Percentiles rank a stretch among this genome's conserved stretches.
Conservation (phyloP, 352 stramenopile genomes). For the Globisporangium radiosum region DNA sequence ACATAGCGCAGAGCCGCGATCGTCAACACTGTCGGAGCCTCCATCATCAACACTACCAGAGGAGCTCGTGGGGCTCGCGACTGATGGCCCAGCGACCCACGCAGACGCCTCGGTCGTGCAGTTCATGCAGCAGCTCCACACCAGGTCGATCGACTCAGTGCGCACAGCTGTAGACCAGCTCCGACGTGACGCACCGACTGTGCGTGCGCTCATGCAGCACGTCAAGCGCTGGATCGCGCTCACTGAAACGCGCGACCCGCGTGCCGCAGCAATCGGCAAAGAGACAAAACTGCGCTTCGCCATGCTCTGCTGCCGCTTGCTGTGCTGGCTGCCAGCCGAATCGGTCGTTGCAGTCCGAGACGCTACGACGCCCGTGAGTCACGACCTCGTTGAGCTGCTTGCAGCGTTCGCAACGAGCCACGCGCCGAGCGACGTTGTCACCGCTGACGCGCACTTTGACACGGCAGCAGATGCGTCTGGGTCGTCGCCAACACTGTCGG, state of each 20-base stretch:
- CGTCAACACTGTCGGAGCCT: neutral
- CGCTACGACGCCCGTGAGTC: constrained; percentile 2
- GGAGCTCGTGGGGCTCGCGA: neutral
- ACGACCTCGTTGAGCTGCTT: constrained; percentile 1
- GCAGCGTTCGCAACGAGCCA: constrained; percentile 3
- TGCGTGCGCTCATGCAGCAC: constrained; percentile 27
- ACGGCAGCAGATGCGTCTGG: too few relatives aligned
- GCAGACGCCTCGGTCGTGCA: constrained; percentile 21
- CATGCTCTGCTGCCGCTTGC: constrained; percentile 30
- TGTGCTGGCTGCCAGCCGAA: constrained; percentile 39
- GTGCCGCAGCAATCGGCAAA: constrained; percentile 21
- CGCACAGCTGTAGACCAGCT: constrained; percentile 18
- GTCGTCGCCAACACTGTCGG: too few relatives aligned
- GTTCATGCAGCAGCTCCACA: constrained; percentile 24
- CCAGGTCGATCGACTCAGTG: constrained; percentile 18
- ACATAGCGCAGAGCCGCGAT: neutral
- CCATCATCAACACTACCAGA: neutral
- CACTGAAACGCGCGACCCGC: constrained; percentile 19
- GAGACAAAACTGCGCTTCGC: constrained; percentile 34
- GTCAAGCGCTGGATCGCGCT: constrained; percentile 33
- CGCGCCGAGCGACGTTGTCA: neutral
- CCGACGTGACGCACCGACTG: constrained; percentile 9
- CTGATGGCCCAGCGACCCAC: constrained; percentile 16
- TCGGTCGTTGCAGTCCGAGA: constrained; percentile 24
- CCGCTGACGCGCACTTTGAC: neutral